A percentile compares a stretch with the other conserved stretches of the same genome.
These are phyloP conservation scores for Sugiyamaella japonica DNA, from an alignment of 1,139 yeast species.

Conservation along the genomic window DNA sequence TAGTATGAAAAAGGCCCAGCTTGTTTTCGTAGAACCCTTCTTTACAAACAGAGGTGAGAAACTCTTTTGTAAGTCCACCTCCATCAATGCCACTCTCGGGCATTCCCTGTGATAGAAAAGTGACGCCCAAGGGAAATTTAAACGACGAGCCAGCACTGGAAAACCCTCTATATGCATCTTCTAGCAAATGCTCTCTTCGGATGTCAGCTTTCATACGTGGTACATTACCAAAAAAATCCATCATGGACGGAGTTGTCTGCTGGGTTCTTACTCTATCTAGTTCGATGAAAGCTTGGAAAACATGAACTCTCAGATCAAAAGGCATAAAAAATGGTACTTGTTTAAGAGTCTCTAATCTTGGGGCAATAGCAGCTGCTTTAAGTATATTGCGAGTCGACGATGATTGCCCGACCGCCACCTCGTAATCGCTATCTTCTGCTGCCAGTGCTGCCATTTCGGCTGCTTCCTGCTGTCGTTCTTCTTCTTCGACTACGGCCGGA, in stretches of 20 bases:
- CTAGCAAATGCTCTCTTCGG: slow-evolving; percentile 65
- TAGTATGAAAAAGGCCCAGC: slow-evolving; percentile 53
- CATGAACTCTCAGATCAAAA: slow-evolving; percentile 68
- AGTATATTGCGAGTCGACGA: not conserved
- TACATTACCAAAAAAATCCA: slow-evolving; percentile 23
- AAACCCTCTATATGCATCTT: slow-evolving; percentile 70
- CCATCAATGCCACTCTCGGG: slow-evolving; percentile 93
- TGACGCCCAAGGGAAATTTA: slow-evolving; percentile 61
- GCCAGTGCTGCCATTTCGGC: not conserved
- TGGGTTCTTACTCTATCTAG: slow-evolving; percentile 29
- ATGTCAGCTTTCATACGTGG: slow-evolving; percentile 52
- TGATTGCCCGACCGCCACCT: slow-evolving; percentile 13
- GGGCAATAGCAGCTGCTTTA: slow-evolving; percentile 22
- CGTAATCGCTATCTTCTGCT: slow-evolving; percentile 3
- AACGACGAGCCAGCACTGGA: slow-evolving; percentile 50
- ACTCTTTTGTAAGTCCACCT: slow-evolving; percentile 93
- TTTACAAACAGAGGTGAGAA: slow-evolving; percentile 67
- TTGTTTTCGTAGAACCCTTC: slow-evolving; percentile 60
- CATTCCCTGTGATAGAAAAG: slow-evolving; percentile 70
- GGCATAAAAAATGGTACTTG: slow-evolving; percentile 78
- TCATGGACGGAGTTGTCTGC: slow-evolving; percentile 18
- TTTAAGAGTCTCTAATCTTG: slow-evolving; percentile 53
- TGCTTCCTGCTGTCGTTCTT: slow-evolving; percentile 34
- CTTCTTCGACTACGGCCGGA: slow-evolving; percentile 46
- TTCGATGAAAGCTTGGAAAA: slow-evolving; percentile 46